A percentile compares a stretch with the other conserved stretches of the same genome.
phyloP scores from a whole-genome alignment of 2,329 filamentous ascomycete genomes.

The Verticillium zaregamsianum region DNA sequence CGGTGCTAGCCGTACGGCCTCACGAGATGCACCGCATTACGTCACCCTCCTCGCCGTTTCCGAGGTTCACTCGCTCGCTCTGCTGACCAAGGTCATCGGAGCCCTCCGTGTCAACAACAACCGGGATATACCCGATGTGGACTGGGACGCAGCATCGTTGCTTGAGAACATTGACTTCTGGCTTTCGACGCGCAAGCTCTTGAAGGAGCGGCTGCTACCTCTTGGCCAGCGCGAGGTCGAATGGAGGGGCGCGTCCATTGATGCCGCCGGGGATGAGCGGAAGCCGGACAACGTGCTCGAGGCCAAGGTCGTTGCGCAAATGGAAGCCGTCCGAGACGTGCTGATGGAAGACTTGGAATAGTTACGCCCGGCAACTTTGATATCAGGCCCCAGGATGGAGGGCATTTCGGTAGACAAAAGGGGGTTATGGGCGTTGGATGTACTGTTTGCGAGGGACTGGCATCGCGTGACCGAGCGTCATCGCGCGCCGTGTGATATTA shows the following conservation, averaged over 20 bases:
- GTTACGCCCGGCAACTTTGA: neutral
- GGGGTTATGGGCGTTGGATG: neutral
- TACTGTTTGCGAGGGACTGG: neutral
- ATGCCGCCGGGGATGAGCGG: conserved; percentile 22
- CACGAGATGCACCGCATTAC: conserved; percentile 49
- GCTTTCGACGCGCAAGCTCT: conserved; percentile 62
- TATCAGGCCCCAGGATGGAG: neutral
- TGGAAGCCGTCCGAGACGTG: conserved; percentile 56
- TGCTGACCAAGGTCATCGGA: conserved; percentile 70
- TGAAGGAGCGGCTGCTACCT: conserved; percentile 71
- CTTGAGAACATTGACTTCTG: conserved; percentile 83
- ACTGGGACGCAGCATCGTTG: conserved; percentile 69
- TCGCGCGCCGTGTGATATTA: neutral
- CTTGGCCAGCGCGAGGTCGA: conserved; percentile 68
- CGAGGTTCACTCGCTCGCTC: conserved; percentile 74
- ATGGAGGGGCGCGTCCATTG: conserved; percentile 43
- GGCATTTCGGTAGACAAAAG: neutral
- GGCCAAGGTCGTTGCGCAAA: conserved; percentile 67
- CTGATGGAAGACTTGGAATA: conserved; percentile 46
- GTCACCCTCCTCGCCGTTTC: conserved; percentile 70
- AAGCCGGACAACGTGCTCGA: conserved; percentile 60
- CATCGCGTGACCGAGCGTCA: neutral
- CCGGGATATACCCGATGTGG: conserved; percentile 68
- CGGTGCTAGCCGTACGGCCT: conserved; percentile 46
- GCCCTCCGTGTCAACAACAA: conserved; percentile 61